Conservation (phyloP, 2,329 filamentous ascomycete genomes). For the Chaetomium globosum region DNA sequence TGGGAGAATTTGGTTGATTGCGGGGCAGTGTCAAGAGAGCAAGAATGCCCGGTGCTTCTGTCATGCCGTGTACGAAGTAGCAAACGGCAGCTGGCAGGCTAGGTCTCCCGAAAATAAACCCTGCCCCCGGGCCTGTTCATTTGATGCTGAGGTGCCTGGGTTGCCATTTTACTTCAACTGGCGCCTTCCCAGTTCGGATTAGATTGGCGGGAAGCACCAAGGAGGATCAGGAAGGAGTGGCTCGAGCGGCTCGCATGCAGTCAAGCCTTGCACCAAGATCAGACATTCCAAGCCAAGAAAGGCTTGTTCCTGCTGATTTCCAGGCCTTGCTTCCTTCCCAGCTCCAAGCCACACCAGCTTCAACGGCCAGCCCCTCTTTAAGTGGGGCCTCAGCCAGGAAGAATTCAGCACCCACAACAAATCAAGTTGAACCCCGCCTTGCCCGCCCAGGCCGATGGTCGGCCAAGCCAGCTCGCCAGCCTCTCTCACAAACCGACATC, state of each 20-base stretch:
- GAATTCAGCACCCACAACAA: not conserved
- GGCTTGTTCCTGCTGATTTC: not conserved
- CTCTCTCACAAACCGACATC: conserved; percentile 11
- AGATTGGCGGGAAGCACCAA: conserved; percentile 12
- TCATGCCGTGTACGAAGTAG: not conserved
- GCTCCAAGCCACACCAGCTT: not conserved
- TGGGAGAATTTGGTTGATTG: not conserved
- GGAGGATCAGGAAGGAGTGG: conserved; percentile 15
- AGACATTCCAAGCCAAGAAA: not conserved
- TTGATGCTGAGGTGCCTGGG: not conserved
- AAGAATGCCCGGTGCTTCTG: not conserved
- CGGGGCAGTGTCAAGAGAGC: not conserved
- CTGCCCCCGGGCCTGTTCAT: not conserved
- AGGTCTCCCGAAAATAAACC: not conserved
- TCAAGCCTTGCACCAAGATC: not conserved
- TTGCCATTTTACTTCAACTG: not conserved
- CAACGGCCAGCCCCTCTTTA: not conserved
- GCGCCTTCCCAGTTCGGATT: conserved; percentile 26
- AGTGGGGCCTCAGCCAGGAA: not conserved
- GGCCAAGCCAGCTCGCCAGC: not conserved
- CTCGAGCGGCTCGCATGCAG: not conserved
- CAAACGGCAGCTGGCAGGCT: not conserved
- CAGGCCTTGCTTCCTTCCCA: not conserved
- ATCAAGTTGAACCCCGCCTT: not conserved
- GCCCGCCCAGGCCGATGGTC: too few species aligned